Percentiles rank a stretch among this genome's conserved stretches.
Conservation (phyloP, 140 eudicot genomes). For the Stevia rebaudiana region DNA sequence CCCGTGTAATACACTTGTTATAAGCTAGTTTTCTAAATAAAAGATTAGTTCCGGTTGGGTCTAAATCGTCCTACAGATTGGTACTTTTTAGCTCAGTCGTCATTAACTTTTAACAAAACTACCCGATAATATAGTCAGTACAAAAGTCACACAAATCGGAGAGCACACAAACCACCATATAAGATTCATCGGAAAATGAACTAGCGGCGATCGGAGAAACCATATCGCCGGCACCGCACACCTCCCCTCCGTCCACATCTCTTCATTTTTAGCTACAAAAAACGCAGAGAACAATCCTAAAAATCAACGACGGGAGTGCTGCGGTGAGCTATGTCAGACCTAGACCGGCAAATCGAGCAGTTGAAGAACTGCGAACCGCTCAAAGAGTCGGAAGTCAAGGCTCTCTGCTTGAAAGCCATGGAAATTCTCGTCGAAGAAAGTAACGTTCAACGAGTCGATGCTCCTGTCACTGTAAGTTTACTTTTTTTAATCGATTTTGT, state of each 20-base stretch:
- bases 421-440: conserved; percentile 97
- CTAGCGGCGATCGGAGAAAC: conserved; percentile 23
- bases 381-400: conserved; percentile 79
- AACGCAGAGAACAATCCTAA: conserved; percentile 7
- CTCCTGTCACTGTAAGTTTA: conserved; percentile 84
- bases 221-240: neutral
- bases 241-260: neutral
- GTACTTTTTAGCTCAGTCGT: no score
- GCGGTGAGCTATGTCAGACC: conserved; percentile 68
- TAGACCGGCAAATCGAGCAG: conserved; percentile 98
- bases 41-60: no score
- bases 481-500: neutral
- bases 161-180: conserved; percentile 2
- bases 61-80: no score
- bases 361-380: conserved; percentile 88
- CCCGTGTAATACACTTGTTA: no score
- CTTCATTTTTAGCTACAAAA: neutral
- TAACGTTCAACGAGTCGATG: conserved; percentile 95
- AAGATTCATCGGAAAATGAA: neutral
- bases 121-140: neutral
- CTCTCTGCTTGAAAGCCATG: conserved; percentile 95
- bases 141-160: conserved; percentile 14
- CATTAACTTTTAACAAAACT: no score
- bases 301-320: neutral
- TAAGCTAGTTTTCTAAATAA: no score